Evolutionary conservation across 1,284 basidiomycete species (phyloP), one percentile per base, ranked within the genome.

Genomic region (Amylostereum areolatum): DNA sequence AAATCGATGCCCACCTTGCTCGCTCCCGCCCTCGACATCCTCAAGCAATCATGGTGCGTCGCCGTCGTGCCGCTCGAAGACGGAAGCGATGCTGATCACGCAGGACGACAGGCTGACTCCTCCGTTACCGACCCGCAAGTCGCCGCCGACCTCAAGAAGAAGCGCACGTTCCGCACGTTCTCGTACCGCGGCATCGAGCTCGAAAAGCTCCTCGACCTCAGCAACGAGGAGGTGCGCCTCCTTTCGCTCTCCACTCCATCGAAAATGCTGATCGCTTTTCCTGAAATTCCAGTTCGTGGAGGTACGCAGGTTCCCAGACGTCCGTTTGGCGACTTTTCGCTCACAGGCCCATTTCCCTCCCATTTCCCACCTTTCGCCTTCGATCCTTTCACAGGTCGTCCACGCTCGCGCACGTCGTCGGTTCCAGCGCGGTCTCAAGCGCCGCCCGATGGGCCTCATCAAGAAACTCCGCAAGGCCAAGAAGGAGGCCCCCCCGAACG

Each of bases 401-500:
- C 96, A 98, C 72, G 93, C 96, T 59, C 95, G 97, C 71, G 97
- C 96, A 52, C 93, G 97, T 66, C 85, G 97, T 72, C 92, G 95
- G 73, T 99, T 99, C 88, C 89, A 94, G 74, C 92, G 97, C 62
- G 97, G 97, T 64, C 86, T 99, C 62, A 99, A 98, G 81, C 91
- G 95, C 76, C 88, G 89, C 72, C 96, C 97, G 47, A 90, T 99
- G 89, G 93, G 93, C 60, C 85, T 99, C 64, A 98, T 99, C 73
- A 99, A 99, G 84, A 98, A 99, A 76, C 82, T 99, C 60, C 91
- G 97, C 71, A 97, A 97, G 75, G 92, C 97, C 57, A 99, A 99
- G 86, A 97, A 96, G 79, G 95, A 98, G 74, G 92, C 94, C 41
- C 90, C 82, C 54, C 91, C 96, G 63, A 97, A 97, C 76, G 92